Evolutionary conservation across 129 eudicot genomes (phyloP).

Genomic region (Escallonia herrerae): DNA sequence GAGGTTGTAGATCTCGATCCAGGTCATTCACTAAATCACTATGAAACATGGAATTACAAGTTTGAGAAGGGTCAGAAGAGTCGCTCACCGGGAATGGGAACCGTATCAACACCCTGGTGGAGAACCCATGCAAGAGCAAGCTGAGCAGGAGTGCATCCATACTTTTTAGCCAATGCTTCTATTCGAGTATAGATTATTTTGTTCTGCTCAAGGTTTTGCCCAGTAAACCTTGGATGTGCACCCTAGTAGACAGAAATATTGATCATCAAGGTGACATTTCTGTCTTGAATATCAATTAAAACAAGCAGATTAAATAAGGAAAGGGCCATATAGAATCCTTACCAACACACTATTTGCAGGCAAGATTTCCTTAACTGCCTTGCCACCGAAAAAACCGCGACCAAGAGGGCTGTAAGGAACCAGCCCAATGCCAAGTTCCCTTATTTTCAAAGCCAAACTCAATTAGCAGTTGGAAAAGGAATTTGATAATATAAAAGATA

Average conservation of each 20-base stretch:
- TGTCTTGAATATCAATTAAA: no score
- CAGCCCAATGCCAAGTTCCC: slow-evolving; percentile 66
- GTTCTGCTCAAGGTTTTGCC: slow-evolving; percentile 48
- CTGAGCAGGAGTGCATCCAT: slow-evolving; percentile 52
- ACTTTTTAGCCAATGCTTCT: slow-evolving; percentile 36
- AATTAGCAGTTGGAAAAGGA: neutral
- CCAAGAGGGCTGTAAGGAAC: slow-evolving; percentile 85
- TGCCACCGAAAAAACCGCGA: slow-evolving; percentile 73
- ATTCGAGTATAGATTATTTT: slow-evolving; percentile 29
- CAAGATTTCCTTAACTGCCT: slow-evolving; percentile 50
- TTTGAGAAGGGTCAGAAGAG: neutral
- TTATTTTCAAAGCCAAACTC: slow-evolving; percentile 3
- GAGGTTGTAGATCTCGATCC: no score
- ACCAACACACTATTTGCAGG: slow-evolving; percentile 56
- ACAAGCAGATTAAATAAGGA: no score
- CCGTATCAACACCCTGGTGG: slow-evolving; percentile 47
- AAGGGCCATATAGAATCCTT: neutral
- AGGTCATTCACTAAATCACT: no score
- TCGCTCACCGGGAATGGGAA: slow-evolving; percentile 45
- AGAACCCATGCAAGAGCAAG: slow-evolving; percentile 72
- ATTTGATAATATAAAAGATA: neutral
- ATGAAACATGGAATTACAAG: no score
- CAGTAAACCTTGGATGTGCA: slow-evolving; percentile 44
- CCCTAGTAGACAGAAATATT: slow-evolving; percentile 14
- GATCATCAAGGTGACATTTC: neutral